Evolutionary conservation across 2,329 filamentous ascomycete genomes (phyloP).

Genomic region (Penicillium expansum): DNA sequence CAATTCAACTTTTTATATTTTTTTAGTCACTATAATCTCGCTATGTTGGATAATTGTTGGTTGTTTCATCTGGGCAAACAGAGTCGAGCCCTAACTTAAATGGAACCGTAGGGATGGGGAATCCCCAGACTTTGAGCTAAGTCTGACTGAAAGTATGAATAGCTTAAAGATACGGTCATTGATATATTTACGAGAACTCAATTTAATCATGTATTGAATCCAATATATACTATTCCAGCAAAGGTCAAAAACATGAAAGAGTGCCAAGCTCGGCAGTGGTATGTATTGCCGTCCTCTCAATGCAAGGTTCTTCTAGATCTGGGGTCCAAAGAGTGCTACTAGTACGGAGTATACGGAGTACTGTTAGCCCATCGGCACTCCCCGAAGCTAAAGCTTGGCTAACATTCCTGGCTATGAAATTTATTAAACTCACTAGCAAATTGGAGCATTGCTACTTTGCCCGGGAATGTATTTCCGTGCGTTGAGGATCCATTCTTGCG

Average conservation of each 20-base stretch:
- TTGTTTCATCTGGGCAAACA: background rate
- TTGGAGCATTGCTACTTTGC: background rate
- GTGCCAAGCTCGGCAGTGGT: background rate
- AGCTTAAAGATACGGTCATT: background rate
- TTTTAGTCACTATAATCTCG: background rate
- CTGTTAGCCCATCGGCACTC: background rate
- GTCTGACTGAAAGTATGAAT: background rate
- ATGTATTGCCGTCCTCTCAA: conserved; percentile 12
- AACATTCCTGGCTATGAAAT: conserved; percentile 12
- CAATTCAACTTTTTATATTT: too few relatives aligned
- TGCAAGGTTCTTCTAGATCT: conserved; percentile 16
- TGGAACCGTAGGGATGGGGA: background rate
- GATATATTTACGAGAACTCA: background rate
- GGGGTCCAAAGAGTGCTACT: too few relatives aligned
- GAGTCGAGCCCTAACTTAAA: background rate
- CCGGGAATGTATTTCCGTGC: background rate
- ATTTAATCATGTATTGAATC: background rate
- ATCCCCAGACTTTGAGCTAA: background rate
- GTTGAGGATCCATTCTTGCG: background rate
- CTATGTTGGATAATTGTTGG: background rate
- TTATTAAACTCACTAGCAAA: background rate
- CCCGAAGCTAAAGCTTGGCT: background rate
- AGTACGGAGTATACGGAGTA: too few relatives aligned
- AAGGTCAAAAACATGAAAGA: background rate
- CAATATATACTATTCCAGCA: background rate